Evolutionary conservation across 495 filamentous ascomycete genomes (phyloP), one percentile per base, ranked within the genome.

Genomic region (Aspergillus leporis): DNA sequence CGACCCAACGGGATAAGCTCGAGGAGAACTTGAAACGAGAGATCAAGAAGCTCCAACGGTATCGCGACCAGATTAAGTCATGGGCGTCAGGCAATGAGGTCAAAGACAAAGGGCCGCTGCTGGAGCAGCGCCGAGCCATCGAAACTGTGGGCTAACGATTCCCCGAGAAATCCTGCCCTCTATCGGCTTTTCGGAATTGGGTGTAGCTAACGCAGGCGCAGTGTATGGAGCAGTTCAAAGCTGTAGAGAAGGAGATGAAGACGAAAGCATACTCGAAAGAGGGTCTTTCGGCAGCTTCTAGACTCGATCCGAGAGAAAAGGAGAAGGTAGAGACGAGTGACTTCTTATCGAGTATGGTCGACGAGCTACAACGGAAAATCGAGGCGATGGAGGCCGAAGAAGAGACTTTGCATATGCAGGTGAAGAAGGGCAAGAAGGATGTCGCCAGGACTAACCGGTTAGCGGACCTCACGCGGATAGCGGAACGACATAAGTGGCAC

Each of bases 181-280:
- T 21, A 34, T 16, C 25, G 53, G 28, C 53, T 32, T 48, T 34
- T 52, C 54, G 38, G 43, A 41, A 13, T 19, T 47, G 28, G 13
- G 40, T 47, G 21, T 14, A 58, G 63, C 68, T 71, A 70, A 74
- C 56, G 21, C 19, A 52, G 73, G 59, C 71, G 66, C 76, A 97
- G 95, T 91, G 96, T 87, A 98, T 98, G 94, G 94, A 98, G 76
- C 90, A 90, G 66, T 98, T 98, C 85, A 98, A 98, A 81, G 93
- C 92, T 23, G 94, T 98, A n/a, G 94, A 98, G 77, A 98, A 98
- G 79, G 94, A 97, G 72, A 98, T 98, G 93, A 98, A 98, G 79
- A 98, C 94, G 49, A 98, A 98, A 75, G 93, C 94, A 57, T 98
- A 96, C 73, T 98, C 95, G 40, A 98, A 98, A 81, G 95, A 97